A percentile compares a stretch with the other conserved stretches of the same genome.
These are phyloP conservation scores for Chenopodium suecicum DNA, from an alignment of 148 eudicot species.

Conservation along the genomic window DNA sequence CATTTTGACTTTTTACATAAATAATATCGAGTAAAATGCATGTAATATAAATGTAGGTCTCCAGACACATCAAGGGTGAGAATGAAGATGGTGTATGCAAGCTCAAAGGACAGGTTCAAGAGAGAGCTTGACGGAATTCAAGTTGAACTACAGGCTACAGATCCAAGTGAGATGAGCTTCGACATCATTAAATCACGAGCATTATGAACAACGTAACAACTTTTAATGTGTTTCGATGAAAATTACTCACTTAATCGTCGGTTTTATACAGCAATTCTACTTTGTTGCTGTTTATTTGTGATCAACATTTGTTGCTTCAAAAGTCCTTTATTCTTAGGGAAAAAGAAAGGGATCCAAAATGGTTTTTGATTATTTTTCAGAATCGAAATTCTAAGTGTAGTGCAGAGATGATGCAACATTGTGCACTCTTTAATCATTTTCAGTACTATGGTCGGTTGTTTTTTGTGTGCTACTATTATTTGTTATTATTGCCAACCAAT, in stretches of 20 bases:
- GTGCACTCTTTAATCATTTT: slow-evolving; percentile 16
- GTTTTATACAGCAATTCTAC: not conserved
- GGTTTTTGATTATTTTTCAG: slow-evolving; percentile 16
- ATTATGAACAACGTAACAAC: slow-evolving; percentile 8
- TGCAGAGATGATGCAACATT: slow-evolving; percentile 29
- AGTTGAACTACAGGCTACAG: slow-evolving; percentile 83
- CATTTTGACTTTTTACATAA: too few relatives aligned
- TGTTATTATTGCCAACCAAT: too few relatives aligned
- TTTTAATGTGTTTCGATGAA: too few relatives aligned
- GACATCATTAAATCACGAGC: slow-evolving; percentile 74
- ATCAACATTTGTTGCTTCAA: slow-evolving; percentile 19
- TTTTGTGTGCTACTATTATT: slow-evolving; percentile 15
- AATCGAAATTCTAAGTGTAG: slow-evolving; percentile 2
- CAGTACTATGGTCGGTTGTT: slow-evolving; percentile 11
- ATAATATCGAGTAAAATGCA: too few relatives aligned
- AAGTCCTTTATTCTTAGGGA: slow-evolving; percentile 9
- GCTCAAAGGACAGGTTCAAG: slow-evolving; percentile 91
- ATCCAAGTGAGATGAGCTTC: slow-evolving; percentile 86
- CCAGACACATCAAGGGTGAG: slow-evolving; percentile 80
- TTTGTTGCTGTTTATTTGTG: slow-evolving; percentile 20
- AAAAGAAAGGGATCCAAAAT: not conserved
- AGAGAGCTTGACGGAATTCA: slow-evolving; percentile 87
- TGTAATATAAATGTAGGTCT: slow-evolving; percentile 40
- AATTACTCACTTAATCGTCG: not conserved
- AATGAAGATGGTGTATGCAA: slow-evolving; percentile 93